These are phyloP conservation scores for Fusarium tjaetaba DNA, from an alignment of 2,329 filamentous ascomycete genomes.

Conservation along the genomic window DNA sequence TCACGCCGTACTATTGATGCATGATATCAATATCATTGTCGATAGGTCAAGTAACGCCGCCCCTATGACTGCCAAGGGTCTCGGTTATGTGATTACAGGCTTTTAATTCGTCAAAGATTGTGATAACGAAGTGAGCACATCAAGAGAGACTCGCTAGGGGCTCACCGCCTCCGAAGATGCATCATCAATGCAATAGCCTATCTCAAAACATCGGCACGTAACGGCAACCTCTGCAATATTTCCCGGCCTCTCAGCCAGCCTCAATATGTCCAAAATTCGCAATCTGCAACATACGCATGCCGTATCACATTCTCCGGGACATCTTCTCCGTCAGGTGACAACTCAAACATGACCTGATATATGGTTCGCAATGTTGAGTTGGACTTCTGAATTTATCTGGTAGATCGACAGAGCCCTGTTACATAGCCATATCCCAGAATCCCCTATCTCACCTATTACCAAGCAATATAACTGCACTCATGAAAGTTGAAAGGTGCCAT, in stretches of 20 bases:
- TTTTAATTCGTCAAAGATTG: not conserved
- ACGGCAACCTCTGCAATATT: too few relatives aligned
- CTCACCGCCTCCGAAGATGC: not conserved
- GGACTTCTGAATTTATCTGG: fast-evolving
- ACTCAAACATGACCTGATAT: not conserved
- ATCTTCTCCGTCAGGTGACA: too few relatives aligned
- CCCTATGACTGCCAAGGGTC: fast-evolving
- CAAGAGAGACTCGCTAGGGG: not conserved
- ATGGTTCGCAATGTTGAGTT: fast-evolving
- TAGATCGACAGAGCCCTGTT: too few relatives aligned
- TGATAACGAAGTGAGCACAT: not conserved
- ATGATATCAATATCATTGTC: not conserved
- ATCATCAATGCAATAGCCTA: too few relatives aligned
- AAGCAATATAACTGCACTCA: not conserved
- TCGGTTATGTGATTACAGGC: fast-evolving
- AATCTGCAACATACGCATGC: not conserved
- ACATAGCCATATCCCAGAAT: too few relatives aligned
- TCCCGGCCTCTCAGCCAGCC: not conserved
- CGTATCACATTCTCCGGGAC: not conserved
- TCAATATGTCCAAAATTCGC: fast-evolving
- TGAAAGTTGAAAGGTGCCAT: not conserved
- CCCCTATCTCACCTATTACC: not conserved
- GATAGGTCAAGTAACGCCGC: not conserved
- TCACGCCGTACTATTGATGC: not conserved
- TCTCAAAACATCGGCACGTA: too few relatives aligned